These are phyloP conservation scores for Solanum stenotomum DNA, from an alignment of 257 asterid species.

Conservation along the genomic window DNA sequence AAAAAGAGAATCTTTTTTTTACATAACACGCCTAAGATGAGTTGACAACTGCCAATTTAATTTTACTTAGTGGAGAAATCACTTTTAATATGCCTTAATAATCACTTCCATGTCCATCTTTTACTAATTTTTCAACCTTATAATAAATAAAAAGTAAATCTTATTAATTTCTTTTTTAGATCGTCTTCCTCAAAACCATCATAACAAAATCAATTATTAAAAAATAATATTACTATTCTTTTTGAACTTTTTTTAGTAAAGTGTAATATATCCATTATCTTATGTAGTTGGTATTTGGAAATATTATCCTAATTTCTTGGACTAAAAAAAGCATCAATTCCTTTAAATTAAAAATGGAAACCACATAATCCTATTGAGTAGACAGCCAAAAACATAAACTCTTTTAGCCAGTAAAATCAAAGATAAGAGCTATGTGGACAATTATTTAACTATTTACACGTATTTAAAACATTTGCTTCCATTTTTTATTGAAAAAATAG, in stretches of 20 bases:
- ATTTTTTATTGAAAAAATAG: background rate
- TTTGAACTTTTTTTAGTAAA: background rate
- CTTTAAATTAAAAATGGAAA: background rate
- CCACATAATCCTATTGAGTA: background rate
- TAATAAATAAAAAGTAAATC: background rate
- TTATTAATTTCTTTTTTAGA: background rate
- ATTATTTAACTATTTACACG: conserved; percentile 10
- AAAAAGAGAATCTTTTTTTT: background rate
- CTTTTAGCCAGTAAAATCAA: background rate
- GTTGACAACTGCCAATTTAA: conserved; percentile 9
- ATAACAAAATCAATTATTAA: background rate
- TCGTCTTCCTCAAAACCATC: background rate
- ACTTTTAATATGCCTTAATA: conserved; percentile 5
- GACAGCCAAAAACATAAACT: background rate
- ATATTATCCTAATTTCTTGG: conserved; percentile 7
- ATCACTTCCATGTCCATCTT: conserved; percentile 9
- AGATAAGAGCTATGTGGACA: background rate
- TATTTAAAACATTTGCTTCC: background rate
- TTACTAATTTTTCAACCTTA: background rate
- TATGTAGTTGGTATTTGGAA: background rate
- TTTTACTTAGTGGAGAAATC: conserved; percentile 10
- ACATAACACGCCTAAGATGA: background rate
- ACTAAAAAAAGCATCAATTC: background rate
- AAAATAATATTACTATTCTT: background rate
- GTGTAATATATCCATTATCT: background rate